Conservation (phyloP, 441 rosid genomes). For the Erodium chrysanthum region DNA sequence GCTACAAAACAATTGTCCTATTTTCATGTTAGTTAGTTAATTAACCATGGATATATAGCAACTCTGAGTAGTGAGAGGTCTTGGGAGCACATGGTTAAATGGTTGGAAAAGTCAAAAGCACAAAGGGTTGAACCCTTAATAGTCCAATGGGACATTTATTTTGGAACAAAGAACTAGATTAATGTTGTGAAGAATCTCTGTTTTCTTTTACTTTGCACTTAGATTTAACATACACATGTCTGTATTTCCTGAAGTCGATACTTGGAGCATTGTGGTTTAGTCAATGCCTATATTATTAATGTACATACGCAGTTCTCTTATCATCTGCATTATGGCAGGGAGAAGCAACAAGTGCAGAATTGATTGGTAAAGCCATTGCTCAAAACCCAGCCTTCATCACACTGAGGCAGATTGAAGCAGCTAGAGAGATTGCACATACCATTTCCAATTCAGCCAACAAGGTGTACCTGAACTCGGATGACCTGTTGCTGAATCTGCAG, state of each 20-base stretch:
- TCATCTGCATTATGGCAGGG: slow-evolving; percentile 35
- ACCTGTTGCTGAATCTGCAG: slow-evolving; percentile 72
- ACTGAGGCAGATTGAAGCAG: slow-evolving; percentile 77
- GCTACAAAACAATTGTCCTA: not conserved
- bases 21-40: too few relatives aligned
- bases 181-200: not conserved
- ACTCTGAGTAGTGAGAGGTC: not conserved
- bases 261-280: not conserved
- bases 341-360: slow-evolving; percentile 87
- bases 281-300: not conserved
- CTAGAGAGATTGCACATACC: slow-evolving; percentile 79
- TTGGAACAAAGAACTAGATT: not conserved
- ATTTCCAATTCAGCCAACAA: slow-evolving; percentile 67
- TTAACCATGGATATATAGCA: too few relatives aligned
- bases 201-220: not conserved
- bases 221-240: not conserved
- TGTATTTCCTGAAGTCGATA: not conserved
- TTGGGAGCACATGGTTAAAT: not conserved
- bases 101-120: not conserved
- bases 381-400: slow-evolving; percentile 84
- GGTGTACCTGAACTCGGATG: slow-evolving; percentile 59
- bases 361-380: slow-evolving; percentile 86
- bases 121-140: not conserved
- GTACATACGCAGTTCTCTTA: not conserved
- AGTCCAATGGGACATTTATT: not conserved